Base-by-base conservation (phyloP, 2,329 filamentous ascomycete genomes). In the Daldinia sp. region DNA sequence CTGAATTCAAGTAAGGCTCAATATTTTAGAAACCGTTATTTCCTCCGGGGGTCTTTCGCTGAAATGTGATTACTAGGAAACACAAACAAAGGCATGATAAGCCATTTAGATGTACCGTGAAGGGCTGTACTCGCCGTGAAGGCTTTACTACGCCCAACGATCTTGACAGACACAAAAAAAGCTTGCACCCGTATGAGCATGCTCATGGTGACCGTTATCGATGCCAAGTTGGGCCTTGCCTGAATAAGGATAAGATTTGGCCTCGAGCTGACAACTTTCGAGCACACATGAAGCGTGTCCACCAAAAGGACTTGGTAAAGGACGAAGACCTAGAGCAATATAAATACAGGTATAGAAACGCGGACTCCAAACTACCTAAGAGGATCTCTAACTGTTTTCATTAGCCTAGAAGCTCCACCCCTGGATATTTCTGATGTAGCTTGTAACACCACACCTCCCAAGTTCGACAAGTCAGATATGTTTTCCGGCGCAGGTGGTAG, bases 251-350 rank as follows among this genome's bases (percentile, higher is more conserved):
- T 1, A 96, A 96, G 74, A 78, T 83, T 32, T 97, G 92, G 92
- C 90, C 90, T 0, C 86, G 94, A 19, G 81, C 89, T 51, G 94
- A 97, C 76, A 97, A 97, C 72, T 97, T 97, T 75, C 89, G 89
- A 63, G 87, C 90, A 32, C 94, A 97, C 73, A 82, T 96, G 45
- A 81, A 79, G 50, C 85, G 89, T 9, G 87, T 92, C 70, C 93
- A 97, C 74, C 64, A 67, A 0, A 74, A 75, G 2, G 25, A 72
- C 1, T 73, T 81, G 8, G 58, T 62, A 3, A 62, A 73, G 2
- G 80, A 81, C 2, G 76, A 77, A 15, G 77, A 81, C 29, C 64
- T 85, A 3, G 72, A 74, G 17, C 37, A 68, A 10, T 84, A 69
- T 50, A 50, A 71, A 13, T 64, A 71, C 53, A 70, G 66, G 77